These are phyloP conservation scores for Mucor piriformis DNA, from an alignment of 371 early-diverging fungal species.

Conservation along the genomic window DNA sequence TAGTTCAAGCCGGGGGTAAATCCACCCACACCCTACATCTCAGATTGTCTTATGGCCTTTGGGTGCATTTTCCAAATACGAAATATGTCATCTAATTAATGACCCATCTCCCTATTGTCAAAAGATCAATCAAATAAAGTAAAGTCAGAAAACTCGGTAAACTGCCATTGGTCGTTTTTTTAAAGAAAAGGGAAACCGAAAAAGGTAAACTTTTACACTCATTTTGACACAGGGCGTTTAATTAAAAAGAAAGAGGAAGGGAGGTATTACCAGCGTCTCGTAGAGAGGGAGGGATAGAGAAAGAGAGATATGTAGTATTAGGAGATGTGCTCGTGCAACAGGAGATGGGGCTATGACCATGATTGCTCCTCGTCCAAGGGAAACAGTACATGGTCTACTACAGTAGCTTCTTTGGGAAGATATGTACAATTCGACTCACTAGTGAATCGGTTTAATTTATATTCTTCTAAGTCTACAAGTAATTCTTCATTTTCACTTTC, in stretches of 20 bases:
- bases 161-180: neutral
- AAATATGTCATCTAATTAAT: too few species aligned
- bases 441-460: neutral
- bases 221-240: neutral
- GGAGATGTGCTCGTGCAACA: too few species aligned
- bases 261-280: neutral
- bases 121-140: neutral
- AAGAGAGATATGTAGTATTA: neutral
- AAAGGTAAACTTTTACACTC: neutral
- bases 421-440: neutral
- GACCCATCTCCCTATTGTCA: neutral
- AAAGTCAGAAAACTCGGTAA: neutral
- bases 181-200: neutral
- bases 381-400: neutral
- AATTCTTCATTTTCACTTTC: neutral
- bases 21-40: too few species aligned
- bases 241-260: too few species aligned
- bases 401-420: neutral
- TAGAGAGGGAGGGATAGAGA: neutral
- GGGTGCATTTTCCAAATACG: too few species aligned
- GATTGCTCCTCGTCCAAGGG: neutral
- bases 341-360: neutral
- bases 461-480: neutral
- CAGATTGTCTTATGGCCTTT: too few species aligned
- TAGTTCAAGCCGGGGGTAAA: too few species aligned